Evolutionary conservation across 1,139 yeast genomes (phyloP).

Genomic region (Debaryomycetaceae sp.): DNA sequence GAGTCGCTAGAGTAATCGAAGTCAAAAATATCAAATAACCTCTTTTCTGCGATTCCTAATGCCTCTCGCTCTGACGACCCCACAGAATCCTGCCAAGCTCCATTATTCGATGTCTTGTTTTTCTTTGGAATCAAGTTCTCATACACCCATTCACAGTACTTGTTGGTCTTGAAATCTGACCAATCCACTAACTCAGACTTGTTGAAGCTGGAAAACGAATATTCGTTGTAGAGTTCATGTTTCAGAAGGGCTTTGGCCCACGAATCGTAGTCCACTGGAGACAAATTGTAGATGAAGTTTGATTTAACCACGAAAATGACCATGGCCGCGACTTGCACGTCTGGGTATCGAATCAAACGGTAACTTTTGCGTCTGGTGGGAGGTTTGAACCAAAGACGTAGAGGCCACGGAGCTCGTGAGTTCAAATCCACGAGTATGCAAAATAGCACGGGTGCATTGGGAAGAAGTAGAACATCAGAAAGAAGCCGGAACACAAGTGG

Average conservation of each 20-base stretch:
- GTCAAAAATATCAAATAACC: constrained; percentile 35
- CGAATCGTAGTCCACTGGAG: constrained; percentile 9
- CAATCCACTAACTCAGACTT: constrained; percentile 32
- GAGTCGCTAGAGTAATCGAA: constrained; percentile 11
- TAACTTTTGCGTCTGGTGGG: background rate
- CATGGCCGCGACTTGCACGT: constrained; percentile 23
- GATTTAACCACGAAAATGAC: constrained; percentile 25
- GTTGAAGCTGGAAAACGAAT: constrained; percentile 16
- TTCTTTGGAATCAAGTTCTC: constrained; percentile 28
- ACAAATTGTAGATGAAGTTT: constrained; percentile 20
- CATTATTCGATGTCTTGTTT: constrained; percentile 11
- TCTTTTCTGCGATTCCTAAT: constrained; percentile 27
- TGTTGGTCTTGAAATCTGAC: constrained; percentile 34
- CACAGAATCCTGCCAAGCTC: constrained; percentile 4
- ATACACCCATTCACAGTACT: constrained; percentile 42
- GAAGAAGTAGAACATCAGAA: constrained; percentile 24
- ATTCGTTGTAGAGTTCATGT: constrained; percentile 19
- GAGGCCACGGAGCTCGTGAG: constrained; percentile 7
- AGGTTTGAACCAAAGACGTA: constrained; percentile 6
- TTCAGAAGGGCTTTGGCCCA: constrained; percentile 23
- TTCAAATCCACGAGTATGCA: constrained; percentile 15
- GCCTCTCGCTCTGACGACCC: constrained; percentile 10
- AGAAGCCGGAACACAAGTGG: constrained; percentile 30
- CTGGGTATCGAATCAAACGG: constrained; percentile 21
- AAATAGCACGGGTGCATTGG: constrained; percentile 31